These are phyloP conservation scores for Hysterium pulicare DNA, from an alignment of 2,329 filamentous ascomycete genomes.

Conservation along the genomic window DNA sequence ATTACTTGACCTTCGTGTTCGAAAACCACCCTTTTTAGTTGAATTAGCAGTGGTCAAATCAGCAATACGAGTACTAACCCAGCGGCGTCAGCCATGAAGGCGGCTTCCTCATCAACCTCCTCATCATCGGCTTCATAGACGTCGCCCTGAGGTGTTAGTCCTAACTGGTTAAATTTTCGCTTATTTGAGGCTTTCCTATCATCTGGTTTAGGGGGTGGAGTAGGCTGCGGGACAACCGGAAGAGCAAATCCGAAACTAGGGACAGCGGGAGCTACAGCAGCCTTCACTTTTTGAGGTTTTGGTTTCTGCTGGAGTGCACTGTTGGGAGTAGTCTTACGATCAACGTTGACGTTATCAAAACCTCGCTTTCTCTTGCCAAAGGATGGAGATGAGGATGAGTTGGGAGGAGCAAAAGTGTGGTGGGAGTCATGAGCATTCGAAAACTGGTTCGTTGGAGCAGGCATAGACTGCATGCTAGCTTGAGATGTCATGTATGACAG, in stretches of 20 bases:
- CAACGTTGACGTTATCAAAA: conserved; percentile 9
- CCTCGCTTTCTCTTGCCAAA: conserved; percentile 27
- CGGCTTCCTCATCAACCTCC: conserved; percentile 67
- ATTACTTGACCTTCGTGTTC: conserved; percentile 56
- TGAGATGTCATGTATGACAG: conserved; percentile 28
- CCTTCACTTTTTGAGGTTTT: conserved; percentile 34
- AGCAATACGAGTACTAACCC: conserved; percentile 45
- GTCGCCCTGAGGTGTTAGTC: conserved; percentile 63
- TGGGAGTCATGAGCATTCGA: conserved; percentile 1
- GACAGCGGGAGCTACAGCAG: conserved; percentile 30
- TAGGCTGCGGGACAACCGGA: conserved; percentile 13
- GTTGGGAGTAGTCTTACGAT: conserved; percentile 10
- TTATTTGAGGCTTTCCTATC: conserved; percentile 62
- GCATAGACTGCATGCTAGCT: conserved; percentile 26
- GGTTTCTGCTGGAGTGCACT: conserved; percentile 12
- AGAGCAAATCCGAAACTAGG: conserved; percentile 35
- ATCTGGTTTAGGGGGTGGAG: conserved; percentile 4
- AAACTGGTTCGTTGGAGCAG: conserved; percentile 23
- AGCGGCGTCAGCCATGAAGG: conserved; percentile 45
- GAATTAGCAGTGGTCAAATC: conserved; percentile 24
- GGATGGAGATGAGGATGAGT: conserved; percentile 14
- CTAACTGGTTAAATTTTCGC: conserved; percentile 68
- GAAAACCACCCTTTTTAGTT: conserved; percentile 42
- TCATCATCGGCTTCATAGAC: conserved; percentile 51
- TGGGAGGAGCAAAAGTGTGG: neutral